A percentile compares a stretch with the other conserved stretches of the same genome.
phyloP scores from a whole-genome alignment of 352 stramenopile genomes.

The Globisporangium carolinianum region DNA sequence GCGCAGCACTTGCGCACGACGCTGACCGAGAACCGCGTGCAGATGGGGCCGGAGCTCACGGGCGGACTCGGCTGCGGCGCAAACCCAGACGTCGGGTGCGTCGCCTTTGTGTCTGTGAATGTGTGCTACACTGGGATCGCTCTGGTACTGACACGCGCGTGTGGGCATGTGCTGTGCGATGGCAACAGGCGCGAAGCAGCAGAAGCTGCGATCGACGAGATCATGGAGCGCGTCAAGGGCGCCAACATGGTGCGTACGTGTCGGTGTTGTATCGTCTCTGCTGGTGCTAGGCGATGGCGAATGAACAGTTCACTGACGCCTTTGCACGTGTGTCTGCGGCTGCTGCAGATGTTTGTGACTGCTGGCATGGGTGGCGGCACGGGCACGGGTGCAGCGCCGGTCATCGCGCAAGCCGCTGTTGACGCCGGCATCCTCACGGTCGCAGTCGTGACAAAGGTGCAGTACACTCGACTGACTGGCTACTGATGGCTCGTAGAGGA shows the following conservation, averaged over 20 bases:
- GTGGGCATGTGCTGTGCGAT: no score
- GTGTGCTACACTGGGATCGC: no score
- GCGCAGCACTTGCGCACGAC: slow-evolving; percentile 88
- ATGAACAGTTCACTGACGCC: not conserved
- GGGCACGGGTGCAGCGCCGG: slow-evolving; percentile 71
- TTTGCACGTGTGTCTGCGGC: not conserved
- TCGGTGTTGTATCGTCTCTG: not conserved
- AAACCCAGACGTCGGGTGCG: slow-evolving; percentile 73
- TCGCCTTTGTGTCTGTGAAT: not conserved
- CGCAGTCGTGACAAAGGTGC: slow-evolving; percentile 81
- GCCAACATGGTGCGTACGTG: slow-evolving; percentile 70
- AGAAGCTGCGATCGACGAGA: slow-evolving; percentile 74
- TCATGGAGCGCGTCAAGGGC: slow-evolving; percentile 76
- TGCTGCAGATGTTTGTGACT: slow-evolving; percentile 78
- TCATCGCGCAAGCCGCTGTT: slow-evolving; percentile 78
- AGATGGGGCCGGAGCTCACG: slow-evolving; percentile 86
- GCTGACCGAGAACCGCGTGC: slow-evolving; percentile 86
- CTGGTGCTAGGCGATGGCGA: not conserved
- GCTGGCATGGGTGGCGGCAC: slow-evolving; percentile 82
- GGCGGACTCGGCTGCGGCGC: slow-evolving; percentile 73
- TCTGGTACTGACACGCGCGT: not conserved
- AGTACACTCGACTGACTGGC: no score
- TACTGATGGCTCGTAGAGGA: no score
- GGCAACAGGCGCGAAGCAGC: slow-evolving; percentile 54
- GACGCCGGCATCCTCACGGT: slow-evolving; percentile 82